Evolutionary conservation across 2,329 filamentous ascomycete genomes (phyloP), one percentile per base, ranked within the genome.

Genomic region (Neoascochyta sp.): DNA sequence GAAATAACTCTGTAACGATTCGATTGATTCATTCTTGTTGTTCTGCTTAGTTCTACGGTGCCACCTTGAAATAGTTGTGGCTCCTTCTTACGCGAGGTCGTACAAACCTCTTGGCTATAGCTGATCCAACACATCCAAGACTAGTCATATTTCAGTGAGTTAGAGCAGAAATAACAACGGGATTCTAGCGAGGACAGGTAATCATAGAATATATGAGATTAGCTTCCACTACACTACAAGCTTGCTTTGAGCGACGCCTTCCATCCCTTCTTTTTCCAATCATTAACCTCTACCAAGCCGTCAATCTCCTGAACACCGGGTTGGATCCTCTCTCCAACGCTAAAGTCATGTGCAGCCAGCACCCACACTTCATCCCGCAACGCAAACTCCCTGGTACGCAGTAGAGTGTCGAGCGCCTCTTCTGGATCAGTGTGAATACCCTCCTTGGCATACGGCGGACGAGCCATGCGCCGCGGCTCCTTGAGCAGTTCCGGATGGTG

Each of bases 311-410:
- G 47, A 30, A 39, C 29, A 2, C 41, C 48, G 3, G 41, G 27
- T 13, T 35, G 27, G 19, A 60, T 49, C 1, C 29, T 33, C 16
- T 55, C 42, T 4, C 51, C 50, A 12, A 57, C 34, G 25, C 43
- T 57, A 16, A 43, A 50, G 16, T 61, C 55, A 28, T 61, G 57
- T 6, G 55, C 57, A 7, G 47, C 54, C 27, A 58, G 27, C 5
- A 60, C 52, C 52, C 53, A 60, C 3, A 60, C 24, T 15, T 57
- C 50, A 1, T 48, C 41, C 18, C 38, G 46, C 16, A 43, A 29
- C 2, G 50, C 42, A 26, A 47, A 51, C 3, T 34, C 39, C 20
- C 38, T 50, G 5, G 52, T 47, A 3, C 55, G 41, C 8, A 30
- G 34, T 17, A 60, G 54, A 2, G 46, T 56, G 7, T 57, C 34